Percentiles rank a stretch among this genome's conserved stretches.
Conservation (phyloP, 345 rosid genomes). For the Salix purpurea region DNA sequence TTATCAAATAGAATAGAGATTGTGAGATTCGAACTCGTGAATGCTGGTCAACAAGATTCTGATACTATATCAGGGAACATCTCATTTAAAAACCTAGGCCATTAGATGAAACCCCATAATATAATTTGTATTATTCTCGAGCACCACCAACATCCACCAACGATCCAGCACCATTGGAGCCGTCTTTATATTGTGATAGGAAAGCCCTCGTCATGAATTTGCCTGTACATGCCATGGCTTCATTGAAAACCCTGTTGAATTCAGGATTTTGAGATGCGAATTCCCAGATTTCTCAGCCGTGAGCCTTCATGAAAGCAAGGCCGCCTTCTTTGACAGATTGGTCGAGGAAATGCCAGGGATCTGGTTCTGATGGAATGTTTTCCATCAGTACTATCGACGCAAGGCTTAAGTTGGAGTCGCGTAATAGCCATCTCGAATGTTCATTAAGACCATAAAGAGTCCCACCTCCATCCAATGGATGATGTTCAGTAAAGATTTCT, state of each 20-base stretch:
- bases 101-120: no score
- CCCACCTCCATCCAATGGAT: no score
- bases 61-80: no score
- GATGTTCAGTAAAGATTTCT: no score
- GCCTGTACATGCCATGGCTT: slow-evolving; percentile 24
- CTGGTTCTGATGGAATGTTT: slow-evolving; percentile 16
- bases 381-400: neutral
- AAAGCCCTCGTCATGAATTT: slow-evolving; percentile 14
- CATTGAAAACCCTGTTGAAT: slow-evolving; percentile 24
- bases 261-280: slow-evolving; percentile 13
- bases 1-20: no score
- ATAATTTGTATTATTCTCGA: no score
- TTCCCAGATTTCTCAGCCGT: slow-evolving; percentile 28
- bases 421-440: no score
- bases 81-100: no score
- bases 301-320: slow-evolving; percentile 29
- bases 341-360: slow-evolving; percentile 27
- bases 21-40: no score
- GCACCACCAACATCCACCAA: slow-evolving; percentile 23
- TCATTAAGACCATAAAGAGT: no score
- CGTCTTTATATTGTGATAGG: slow-evolving; percentile 16
- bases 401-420: no score
- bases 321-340: slow-evolving; percentile 36
- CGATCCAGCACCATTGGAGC: slow-evolving; percentile 9
- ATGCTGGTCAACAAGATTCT: no score